phyloP scores from a whole-genome alignment of 805 yeast genomes.

The Nakazawaea siamensis region DNA sequence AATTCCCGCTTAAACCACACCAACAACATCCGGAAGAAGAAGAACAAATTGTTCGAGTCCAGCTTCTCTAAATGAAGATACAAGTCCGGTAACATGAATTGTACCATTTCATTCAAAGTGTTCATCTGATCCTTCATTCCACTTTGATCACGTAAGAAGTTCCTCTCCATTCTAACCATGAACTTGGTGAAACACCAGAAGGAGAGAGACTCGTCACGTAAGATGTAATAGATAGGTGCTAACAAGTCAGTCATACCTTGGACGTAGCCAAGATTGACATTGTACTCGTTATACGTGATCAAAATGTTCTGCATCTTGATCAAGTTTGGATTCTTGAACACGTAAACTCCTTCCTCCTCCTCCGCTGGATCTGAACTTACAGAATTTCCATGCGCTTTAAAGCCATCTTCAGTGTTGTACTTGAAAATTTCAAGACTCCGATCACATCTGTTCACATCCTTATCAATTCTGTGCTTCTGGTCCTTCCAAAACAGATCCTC shows the following conservation, averaged over 20 bases:
- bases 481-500: constrained; percentile 76
- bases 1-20: constrained; percentile 96
- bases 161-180: constrained; percentile 94
- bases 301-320: constrained; percentile 66
- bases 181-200: constrained; percentile 86
- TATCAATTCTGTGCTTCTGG: constrained; percentile 83
- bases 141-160: constrained; percentile 82
- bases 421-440: constrained; percentile 61
- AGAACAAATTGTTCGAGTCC: constrained; percentile 84
- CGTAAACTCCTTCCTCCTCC: constrained; percentile 40
- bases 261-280: constrained; percentile 82
- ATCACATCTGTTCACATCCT: constrained; percentile 90
- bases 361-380: constrained; percentile 29
- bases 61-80: constrained; percentile 79
- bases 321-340: constrained; percentile 70
- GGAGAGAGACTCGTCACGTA: constrained; percentile 66
- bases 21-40: constrained; percentile 88
- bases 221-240: constrained; percentile 68
- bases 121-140: constrained; percentile 90
- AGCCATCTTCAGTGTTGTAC: constrained; percentile 17
- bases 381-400: constrained; percentile 26
- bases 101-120: constrained; percentile 77
- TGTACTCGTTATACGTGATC: constrained; percentile 79
- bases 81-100: constrained; percentile 80
- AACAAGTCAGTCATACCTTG: constrained; percentile 97